These are phyloP conservation scores for Hericium alpestre DNA, from an alignment of 768 basidiomycete genomes.

Conservation along the genomic window DNA sequence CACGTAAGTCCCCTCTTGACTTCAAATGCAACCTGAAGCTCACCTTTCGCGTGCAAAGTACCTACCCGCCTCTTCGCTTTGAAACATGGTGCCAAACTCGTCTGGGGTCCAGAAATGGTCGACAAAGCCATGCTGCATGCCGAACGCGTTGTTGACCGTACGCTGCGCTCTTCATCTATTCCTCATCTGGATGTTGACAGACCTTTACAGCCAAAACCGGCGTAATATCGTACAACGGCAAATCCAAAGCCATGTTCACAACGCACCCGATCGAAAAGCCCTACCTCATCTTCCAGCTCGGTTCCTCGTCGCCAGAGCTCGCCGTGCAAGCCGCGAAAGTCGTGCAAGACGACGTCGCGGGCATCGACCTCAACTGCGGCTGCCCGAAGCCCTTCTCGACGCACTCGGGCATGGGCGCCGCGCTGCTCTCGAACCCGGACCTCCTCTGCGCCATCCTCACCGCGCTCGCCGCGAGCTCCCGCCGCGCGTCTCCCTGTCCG, in stretches of 20 bases:
- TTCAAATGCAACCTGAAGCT: neutral
- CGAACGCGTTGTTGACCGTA: slow-evolving; percentile 78
- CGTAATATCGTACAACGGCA: slow-evolving; percentile 77
- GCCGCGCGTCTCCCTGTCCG: slow-evolving; percentile 76
- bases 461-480: slow-evolving; percentile 66
- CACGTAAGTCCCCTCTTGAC: slow-evolving; percentile 39
- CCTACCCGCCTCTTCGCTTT: slow-evolving; percentile 79
- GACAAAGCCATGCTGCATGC: slow-evolving; percentile 91
- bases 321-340: slow-evolving; percentile 86
- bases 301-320: slow-evolving; percentile 78
- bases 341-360: slow-evolving; percentile 82
- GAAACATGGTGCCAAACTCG: slow-evolving; percentile 86
- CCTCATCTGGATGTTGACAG: neutral
- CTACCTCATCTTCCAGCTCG: slow-evolving; percentile 91
- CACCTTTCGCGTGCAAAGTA: slow-evolving; percentile 34
- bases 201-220: slow-evolving; percentile 62
- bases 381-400: slow-evolving; percentile 96
- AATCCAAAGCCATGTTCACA: slow-evolving; percentile 77
- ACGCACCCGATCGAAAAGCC: slow-evolving; percentile 93
- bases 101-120: slow-evolving; percentile 95
- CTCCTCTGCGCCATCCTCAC: slow-evolving; percentile 81
- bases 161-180: slow-evolving; percentile 18
- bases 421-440: slow-evolving; percentile 85
- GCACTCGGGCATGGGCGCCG: slow-evolving; percentile 92
- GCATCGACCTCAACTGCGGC: slow-evolving; percentile 94